A percentile compares a stretch with the other conserved stretches of the same genome.
These are phyloP conservation scores for Batrachochytrium dendrobatidis DNA, from an alignment of 371 early-diverging fungal species.

Conservation along the genomic window DNA sequence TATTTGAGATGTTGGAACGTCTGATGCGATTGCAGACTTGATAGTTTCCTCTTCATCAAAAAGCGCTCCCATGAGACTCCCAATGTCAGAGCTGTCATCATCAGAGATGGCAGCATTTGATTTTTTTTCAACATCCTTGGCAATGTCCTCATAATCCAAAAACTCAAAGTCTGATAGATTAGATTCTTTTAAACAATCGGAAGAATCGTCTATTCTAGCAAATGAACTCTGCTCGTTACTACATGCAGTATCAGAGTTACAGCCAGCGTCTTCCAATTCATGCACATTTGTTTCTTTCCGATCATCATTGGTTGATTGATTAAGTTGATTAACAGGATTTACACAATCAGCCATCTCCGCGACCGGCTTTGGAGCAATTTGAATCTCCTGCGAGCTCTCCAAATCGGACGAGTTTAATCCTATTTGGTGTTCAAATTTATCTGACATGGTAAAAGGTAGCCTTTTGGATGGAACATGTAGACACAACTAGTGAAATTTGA, in stretches of 20 bases:
- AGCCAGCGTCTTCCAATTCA: no score
- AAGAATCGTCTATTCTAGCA: neutral
- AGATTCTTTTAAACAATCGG: neutral
- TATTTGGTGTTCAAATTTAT: conserved; percentile 16
- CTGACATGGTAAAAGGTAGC: conserved; percentile 22
- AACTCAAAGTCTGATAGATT: neutral
- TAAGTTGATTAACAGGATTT: no score
- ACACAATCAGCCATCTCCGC: no score
- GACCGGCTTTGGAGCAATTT: neutral
- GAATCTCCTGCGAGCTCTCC: neutral
- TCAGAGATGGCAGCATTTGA: conserved; percentile 5
- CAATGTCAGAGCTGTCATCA: conserved; percentile 8
- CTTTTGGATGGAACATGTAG: conserved; percentile 8
- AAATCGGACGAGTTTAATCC: conserved; percentile 3
- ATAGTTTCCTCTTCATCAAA: neutral
- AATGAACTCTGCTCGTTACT: neutral
- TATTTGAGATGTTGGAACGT: neutral
- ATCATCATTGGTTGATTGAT: no score
- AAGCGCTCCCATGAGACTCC: neutral
- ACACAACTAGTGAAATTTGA: conserved; percentile 18
- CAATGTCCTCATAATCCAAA: conserved; percentile 4
- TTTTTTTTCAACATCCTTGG: conserved; percentile 4
- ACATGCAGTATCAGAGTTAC: no score
- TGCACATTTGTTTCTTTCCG: no score
- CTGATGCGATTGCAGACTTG: neutral